phyloP scores from a whole-genome alignment of 768 basidiomycete species.

The Suillus americanus region DNA sequence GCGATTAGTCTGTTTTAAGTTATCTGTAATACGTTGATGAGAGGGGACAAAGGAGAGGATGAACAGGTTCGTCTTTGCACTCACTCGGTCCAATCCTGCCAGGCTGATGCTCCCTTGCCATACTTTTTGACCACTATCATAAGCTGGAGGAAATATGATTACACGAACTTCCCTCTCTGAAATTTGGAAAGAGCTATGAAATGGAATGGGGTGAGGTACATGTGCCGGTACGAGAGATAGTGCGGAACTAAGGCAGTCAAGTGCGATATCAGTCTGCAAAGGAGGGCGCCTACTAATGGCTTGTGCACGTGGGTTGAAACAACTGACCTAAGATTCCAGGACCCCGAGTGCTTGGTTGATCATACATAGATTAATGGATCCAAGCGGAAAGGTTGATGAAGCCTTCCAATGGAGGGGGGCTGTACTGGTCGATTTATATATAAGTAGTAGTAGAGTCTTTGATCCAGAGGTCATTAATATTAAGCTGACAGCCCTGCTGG shows the following conservation, averaged over 20 bases:
- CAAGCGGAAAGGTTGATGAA: not conserved
- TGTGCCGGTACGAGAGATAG: not conserved
- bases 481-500: not conserved
- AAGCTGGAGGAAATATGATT: not conserved
- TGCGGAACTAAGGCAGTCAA: not conserved
- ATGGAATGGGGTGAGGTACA: not conserved
- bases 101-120: constrained; percentile 36
- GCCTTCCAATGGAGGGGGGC: not conserved
- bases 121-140: constrained; percentile 23
- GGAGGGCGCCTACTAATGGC: not conserved
- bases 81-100: constrained; percentile 43
- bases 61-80: constrained; percentile 20
- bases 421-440: not conserved
- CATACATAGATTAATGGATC: not conserved
- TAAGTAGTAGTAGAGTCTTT: not conserved
- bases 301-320: not conserved
- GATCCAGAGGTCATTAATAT: not conserved
- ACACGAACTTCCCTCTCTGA: not conserved
- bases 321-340: not conserved
- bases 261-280: not conserved
- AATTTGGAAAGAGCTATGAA: not conserved
- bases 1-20: constrained; percentile 9
- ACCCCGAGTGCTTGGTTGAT: not conserved
- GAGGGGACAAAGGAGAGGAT: constrained; percentile 6
- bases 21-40: constrained; percentile 7